phyloP scores from a whole-genome alignment of 495 filamentous ascomycete species.

The Penicillium silybi region DNA sequence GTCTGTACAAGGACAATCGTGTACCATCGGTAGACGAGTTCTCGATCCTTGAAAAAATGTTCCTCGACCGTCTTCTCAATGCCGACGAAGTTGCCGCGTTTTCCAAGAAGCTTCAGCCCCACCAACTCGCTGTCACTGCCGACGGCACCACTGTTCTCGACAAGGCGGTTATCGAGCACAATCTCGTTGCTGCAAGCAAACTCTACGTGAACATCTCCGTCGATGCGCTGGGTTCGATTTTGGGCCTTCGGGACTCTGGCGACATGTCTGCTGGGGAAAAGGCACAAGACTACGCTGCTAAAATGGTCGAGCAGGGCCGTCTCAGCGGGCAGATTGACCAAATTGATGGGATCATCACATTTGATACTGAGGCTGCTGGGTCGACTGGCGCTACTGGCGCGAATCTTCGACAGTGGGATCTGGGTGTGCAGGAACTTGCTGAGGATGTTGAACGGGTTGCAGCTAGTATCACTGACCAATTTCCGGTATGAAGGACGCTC shows the following conservation, averaged over 20 bases:
- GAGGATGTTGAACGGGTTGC: constrained; percentile 88
- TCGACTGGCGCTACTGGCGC: constrained; percentile 44
- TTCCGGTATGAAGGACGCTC: constrained; percentile 34
- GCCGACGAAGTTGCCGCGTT: constrained; percentile 82
- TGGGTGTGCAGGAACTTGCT: constrained; percentile 75
- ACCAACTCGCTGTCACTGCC: constrained; percentile 82
- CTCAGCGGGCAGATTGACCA: constrained; percentile 89
- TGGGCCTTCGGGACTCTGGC: constrained; percentile 55
- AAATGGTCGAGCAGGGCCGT: constrained; percentile 93
- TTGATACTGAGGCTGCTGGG: constrained; percentile 62
- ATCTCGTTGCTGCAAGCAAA: constrained; percentile 78
- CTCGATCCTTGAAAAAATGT: constrained; percentile 94
- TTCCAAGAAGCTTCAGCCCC: constrained; percentile 70
- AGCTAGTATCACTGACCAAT: constrained; percentile 36
- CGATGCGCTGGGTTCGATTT: constrained; percentile 67
- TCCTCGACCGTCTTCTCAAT: constrained; percentile 79
- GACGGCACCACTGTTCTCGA: constrained; percentile 93
- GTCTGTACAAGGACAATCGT: constrained; percentile 92
- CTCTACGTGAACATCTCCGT: constrained; percentile 88
- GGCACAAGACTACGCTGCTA: constrained; percentile 87
- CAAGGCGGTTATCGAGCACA: constrained; percentile 93
- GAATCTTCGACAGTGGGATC: constrained; percentile 80
- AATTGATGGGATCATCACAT: constrained; percentile 83
- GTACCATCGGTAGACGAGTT: constrained; percentile 72
- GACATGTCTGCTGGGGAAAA: constrained; percentile 60